Conservation (phyloP, 2,329 filamentous ascomycete genomes). For the Scytalidium sp. region DNA sequence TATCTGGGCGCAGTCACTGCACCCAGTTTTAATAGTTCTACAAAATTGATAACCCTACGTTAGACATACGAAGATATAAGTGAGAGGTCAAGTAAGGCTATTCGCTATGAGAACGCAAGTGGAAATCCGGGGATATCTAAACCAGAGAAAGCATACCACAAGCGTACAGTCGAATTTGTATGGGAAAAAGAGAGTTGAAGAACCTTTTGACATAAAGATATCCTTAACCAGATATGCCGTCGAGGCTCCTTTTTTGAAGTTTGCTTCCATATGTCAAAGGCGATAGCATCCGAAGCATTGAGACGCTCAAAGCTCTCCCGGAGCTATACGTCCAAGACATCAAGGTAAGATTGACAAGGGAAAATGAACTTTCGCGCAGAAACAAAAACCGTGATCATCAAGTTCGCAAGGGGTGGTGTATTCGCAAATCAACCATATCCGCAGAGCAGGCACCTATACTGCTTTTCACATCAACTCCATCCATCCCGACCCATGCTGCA, state of each 20-base stretch:
- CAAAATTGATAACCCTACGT: not conserved
- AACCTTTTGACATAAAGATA: conserved; percentile 17
- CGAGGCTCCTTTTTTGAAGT: conserved; percentile 21
- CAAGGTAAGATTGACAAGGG: conserved; percentile 16
- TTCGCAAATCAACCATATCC: conserved; percentile 29
- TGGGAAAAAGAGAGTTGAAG: conserved; percentile 18
- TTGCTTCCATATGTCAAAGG: conserved; percentile 25
- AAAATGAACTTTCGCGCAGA: conserved; percentile 25
- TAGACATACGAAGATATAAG: not conserved
- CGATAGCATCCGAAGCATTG: conserved; percentile 23
- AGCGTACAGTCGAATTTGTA: conserved; percentile 7
- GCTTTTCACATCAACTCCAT: conserved; percentile 32
- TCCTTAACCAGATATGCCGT: conserved; percentile 22
- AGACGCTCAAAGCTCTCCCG: conserved; percentile 15
- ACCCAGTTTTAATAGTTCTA: not conserved
- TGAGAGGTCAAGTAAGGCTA: conserved; percentile 15
- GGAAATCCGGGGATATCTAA: conserved; percentile 28
- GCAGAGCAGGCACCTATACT: conserved; percentile 26
- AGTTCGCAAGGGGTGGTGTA: conserved; percentile 32
- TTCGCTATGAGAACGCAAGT: conserved; percentile 27
- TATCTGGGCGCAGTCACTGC: not conserved
- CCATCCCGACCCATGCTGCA: conserved; percentile 30
- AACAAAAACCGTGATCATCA: conserved; percentile 34
- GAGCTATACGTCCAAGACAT: conserved; percentile 19
- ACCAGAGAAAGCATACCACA: conserved; percentile 21